phyloP scores from a whole-genome alignment of 331 rosid genomes.

The Stylosanthes scabra region DNA sequence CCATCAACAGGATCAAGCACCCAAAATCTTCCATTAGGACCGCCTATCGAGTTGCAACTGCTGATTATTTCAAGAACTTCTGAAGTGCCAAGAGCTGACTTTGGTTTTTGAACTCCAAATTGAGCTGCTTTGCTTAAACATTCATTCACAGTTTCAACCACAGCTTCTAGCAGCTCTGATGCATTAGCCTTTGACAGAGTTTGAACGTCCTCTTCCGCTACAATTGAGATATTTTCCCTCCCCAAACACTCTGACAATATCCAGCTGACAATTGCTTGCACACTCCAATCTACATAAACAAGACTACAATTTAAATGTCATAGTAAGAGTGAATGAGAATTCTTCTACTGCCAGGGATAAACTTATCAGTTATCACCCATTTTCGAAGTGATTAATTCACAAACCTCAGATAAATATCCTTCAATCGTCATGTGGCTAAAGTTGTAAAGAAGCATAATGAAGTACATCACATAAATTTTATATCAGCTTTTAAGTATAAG shows the following conservation, averaged over 20 bases:
- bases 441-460: slow-evolving; percentile 17
- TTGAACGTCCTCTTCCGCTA: slow-evolving; percentile 92
- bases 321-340: slow-evolving; percentile 3
- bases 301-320: slow-evolving; percentile 28
- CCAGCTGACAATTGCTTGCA: slow-evolving; percentile 95
- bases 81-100: slow-evolving; percentile 54
- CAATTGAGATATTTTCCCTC: slow-evolving; percentile 70
- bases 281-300: slow-evolving; percentile 82
- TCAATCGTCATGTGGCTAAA: slow-evolving; percentile 5
- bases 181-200: slow-evolving; percentile 70
- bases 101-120: slow-evolving; percentile 76
- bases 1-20: slow-evolving; percentile 97
- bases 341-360: slow-evolving; percentile 9
- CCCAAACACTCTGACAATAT: slow-evolving; percentile 78
- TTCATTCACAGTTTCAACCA: slow-evolving; percentile 75
- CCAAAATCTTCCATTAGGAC: slow-evolving; percentile 84
- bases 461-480: slow-evolving; percentile 22
- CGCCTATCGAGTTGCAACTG: slow-evolving; percentile 84
- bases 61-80: slow-evolving; percentile 85
- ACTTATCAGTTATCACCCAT: slow-evolving; percentile 7
- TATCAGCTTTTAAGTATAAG: no score
- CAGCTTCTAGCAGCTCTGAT: slow-evolving; percentile 63
- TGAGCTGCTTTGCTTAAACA: slow-evolving; percentile 74
- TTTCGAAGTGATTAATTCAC: background rate
- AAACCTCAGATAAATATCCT: background rate